Base-by-base conservation (phyloP, 2,329 filamentous ascomycete genomes). In the Fusarium succisae region DNA sequence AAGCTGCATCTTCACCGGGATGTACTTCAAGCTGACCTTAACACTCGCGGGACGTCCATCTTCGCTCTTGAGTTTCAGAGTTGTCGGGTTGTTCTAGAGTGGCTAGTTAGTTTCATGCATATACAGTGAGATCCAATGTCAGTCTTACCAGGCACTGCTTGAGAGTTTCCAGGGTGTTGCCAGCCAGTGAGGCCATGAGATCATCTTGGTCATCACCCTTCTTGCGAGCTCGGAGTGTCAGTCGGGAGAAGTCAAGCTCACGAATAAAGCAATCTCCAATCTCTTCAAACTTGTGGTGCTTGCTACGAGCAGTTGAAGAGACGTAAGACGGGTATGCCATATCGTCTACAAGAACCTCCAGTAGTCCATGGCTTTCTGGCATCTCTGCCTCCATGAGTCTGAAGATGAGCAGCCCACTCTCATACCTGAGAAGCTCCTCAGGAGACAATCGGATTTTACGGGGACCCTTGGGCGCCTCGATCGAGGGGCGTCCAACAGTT, bases 211-310 rank as follows among this genome's bases (percentile, higher is more conserved):
- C 89, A 74, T 97, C 93, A 22, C 90, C 87, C 81, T 95, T 94
- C 79, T 96, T 93, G 48, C 94, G 91, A 54, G 98, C 88, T 65
- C 95, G 93, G 73, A 99, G 88, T 0, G 95, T 98, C 66, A 99
- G 91, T 75, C 93, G 93, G 7, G 96, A 99, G 77, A 98, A 95
- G 74, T 99, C 97, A n/a, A 99, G 88, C 82, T 99, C 96, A 70
- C 96, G 94, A 69, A 99, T 93, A 83, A 99, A 95, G 61, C 95
- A 96, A 83, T 99, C 96, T 55, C 96, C 95, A 79, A 95, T 95
- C 83, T 99, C 96, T 76, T 96, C 94, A 82, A 98, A 94, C 59
- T 90, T 93, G 79, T 91, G 89, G 17, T 87, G 85, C 76, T 88
- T 92, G 45, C 87, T 89, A 79, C 90, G 91, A 38, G 95, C 92